These are phyloP conservation scores for Iris macrosiphon DNA, from an alignment of 106 monocot species.

Conservation along the genomic window DNA sequence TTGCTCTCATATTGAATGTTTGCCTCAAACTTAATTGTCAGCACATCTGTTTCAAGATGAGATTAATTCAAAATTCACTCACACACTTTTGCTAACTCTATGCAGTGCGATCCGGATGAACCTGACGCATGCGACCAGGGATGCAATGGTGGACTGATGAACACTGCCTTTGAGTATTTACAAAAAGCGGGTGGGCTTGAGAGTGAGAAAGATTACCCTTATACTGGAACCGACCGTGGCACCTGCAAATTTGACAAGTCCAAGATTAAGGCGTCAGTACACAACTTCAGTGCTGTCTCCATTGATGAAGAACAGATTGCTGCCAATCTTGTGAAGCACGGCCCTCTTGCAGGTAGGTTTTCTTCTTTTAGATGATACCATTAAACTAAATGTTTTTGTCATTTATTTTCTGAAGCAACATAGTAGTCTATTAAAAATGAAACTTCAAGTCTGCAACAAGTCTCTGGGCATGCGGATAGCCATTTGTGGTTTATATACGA, in stretches of 20 bases:
- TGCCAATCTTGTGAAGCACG: constrained; percentile 87
- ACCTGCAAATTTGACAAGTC: constrained; percentile 72
- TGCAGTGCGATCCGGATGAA: constrained; percentile 78
- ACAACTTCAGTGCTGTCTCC: constrained; percentile 73
- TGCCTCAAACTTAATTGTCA: too few species aligned
- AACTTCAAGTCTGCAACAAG: too few species aligned
- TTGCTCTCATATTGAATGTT: too few species aligned
- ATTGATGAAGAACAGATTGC: constrained; percentile 86
- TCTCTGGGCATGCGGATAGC: too few species aligned
- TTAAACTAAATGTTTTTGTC: too few species aligned
- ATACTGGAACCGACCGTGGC: constrained; percentile 57
- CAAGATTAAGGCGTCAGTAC: constrained; percentile 66
- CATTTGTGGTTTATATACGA: too few species aligned
- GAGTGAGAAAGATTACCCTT: constrained; percentile 76
- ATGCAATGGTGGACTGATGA: constrained; percentile 94
- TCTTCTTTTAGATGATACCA: too few species aligned
- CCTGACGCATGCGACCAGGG: constrained; percentile 67
- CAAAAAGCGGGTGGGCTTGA: constrained; percentile 81
- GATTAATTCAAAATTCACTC: too few species aligned
- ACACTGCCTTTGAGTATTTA: constrained; percentile 77
- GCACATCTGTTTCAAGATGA: too few species aligned
- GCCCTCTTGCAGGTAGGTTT: constrained; percentile 76
- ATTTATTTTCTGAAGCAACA: too few species aligned
- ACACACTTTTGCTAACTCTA: too few species aligned
- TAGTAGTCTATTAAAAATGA: too few species aligned